A percentile compares a stretch with the other conserved stretches of the same genome.
phyloP scores from a whole-genome alignment of 495 filamentous ascomycete genomes.

The Rostrohypoxylon terebratum region DNA sequence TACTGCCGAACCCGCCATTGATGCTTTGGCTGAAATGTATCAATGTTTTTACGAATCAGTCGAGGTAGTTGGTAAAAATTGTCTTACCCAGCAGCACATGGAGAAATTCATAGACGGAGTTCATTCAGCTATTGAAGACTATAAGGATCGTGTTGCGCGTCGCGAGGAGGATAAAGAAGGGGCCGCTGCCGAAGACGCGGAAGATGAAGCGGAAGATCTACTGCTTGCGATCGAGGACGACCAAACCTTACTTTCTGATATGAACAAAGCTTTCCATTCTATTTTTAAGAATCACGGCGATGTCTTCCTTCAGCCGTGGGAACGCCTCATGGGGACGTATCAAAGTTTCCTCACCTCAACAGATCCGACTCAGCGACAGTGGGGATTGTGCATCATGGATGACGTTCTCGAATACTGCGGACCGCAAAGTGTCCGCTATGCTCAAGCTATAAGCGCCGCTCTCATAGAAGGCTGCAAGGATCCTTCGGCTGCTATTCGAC shows the following conservation, averaged over 20 bases:
- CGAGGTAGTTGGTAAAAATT: conserved; percentile 88
- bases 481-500: conserved; percentile 87
- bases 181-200: conserved; percentile 78
- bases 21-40: conserved; percentile 98
- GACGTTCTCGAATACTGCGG: conserved; percentile 98
- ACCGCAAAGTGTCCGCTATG: conserved; percentile 82
- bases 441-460: conserved; percentile 84
- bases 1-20: conserved; percentile 93
- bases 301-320: conserved; percentile 87
- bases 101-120: conserved; percentile 85
- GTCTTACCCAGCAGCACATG: conserved; percentile 82
- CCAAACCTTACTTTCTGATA: conserved; percentile 94
- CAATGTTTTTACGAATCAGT: conserved; percentile 99
- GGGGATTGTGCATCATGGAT: conserved; percentile 98
- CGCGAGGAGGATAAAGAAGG: conserved; percentile 82
- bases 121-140: conserved; percentile 87
- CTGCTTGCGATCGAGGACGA: conserved; percentile 96
- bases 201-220: conserved; percentile 83
- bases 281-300: conserved; percentile 96
- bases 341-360: conserved; percentile 82
- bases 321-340: conserved; percentile 84
- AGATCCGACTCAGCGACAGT: conserved; percentile 95
- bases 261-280: conserved; percentile 99
- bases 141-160: conserved; percentile 82
- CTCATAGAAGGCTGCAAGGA: conserved; percentile 86